Conservation (phyloP, 2,329 filamentous ascomycete genomes). For the Ophiostoma ulmi region DNA sequence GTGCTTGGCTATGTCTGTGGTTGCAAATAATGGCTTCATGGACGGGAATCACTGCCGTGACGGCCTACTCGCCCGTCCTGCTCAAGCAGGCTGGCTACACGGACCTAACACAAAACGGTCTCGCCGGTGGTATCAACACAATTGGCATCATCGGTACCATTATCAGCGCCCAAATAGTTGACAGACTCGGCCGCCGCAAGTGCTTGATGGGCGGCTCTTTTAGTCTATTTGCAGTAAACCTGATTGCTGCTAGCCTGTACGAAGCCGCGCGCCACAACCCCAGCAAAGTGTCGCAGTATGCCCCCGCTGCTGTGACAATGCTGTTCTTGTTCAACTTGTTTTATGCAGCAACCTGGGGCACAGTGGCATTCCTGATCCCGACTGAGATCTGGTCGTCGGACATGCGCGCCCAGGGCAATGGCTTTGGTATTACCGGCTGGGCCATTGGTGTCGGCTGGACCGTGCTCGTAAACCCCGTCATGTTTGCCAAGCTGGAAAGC, state of each 20-base stretch:
- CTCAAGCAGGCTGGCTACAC: slow-evolving; percentile 35
- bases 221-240: slow-evolving; percentile 37
- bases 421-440: slow-evolving; percentile 56
- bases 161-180: slow-evolving; percentile 47
- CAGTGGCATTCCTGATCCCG: slow-evolving; percentile 45
- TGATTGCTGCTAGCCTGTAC: slow-evolving; percentile 42
- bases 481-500: slow-evolving; percentile 44
- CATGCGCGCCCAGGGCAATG: slow-evolving; percentile 54
- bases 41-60: slow-evolving; percentile 42
- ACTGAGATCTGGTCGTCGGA: slow-evolving; percentile 55
- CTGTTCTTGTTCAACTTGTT: slow-evolving; percentile 48
- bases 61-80: slow-evolving; percentile 37
- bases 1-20: slow-evolving; percentile 39
- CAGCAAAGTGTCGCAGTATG: slow-evolving; percentile 36
- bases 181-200: slow-evolving; percentile 42
- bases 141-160: slow-evolving; percentile 49
- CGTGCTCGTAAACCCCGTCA: slow-evolving; percentile 48
- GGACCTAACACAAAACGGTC: slow-evolving; percentile 41
- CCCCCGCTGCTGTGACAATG: slow-evolving; percentile 44
- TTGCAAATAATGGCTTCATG: slow-evolving; percentile 43
- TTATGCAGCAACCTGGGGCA: slow-evolving; percentile 48
- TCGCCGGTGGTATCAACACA: slow-evolving; percentile 48
- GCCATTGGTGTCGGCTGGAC: slow-evolving; percentile 54
- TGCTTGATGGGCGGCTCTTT: slow-evolving; percentile 40
- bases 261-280: slow-evolving; percentile 38